Evolutionary conservation across 2,329 filamentous ascomycete genomes (phyloP), one percentile per base, ranked within the genome.

Genomic region (Cadophora luteo-olivacea): DNA sequence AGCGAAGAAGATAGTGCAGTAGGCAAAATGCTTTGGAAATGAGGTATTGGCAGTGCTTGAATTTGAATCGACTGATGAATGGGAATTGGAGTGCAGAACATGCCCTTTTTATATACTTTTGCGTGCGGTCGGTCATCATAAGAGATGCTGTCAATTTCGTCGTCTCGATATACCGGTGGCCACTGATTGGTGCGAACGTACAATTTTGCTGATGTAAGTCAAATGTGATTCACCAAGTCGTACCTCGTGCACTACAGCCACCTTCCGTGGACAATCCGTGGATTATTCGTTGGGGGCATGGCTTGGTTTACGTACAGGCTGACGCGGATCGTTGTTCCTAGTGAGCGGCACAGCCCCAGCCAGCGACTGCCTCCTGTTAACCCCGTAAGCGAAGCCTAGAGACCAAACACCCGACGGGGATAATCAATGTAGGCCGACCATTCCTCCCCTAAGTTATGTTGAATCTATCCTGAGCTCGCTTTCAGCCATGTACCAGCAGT

Each of bases 401-500:
- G 3, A 22, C 54, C 33, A 61, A 66, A 55, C 29, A 67, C 58
- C 22, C 61, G 51, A 33, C 61, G 61, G 16, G 66, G 69, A 36
- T 68, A 57, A 29, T 67, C 69, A 11, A 70, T 22, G 49, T 63
- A 70, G 51, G 58, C 41, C 24, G 33, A 33, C 66, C 61, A 70
- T 66, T 69, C 64, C 12, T 67, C 41, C 12, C 48, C 49, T 11
- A 70, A 29, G 52, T 48, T 65, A 19, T 58, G 55, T n/a, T 64
- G 55, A n/a, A 70, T 38, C 24, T 22, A 70, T 33, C 41, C 62
- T 54, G 4, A 65, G 38, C 12, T 64, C 64, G 5, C 69, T 65
- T n/a, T 64, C 45, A 1, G 78, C 74, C 72, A 81, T 78, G 80
- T 81, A 82, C 81, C 81, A 83, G 54, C 75, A 74, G 14, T 76